phyloP scores from a whole-genome alignment of 192 early-diverging fungal species.

The Coemansia umbellata region DNA sequence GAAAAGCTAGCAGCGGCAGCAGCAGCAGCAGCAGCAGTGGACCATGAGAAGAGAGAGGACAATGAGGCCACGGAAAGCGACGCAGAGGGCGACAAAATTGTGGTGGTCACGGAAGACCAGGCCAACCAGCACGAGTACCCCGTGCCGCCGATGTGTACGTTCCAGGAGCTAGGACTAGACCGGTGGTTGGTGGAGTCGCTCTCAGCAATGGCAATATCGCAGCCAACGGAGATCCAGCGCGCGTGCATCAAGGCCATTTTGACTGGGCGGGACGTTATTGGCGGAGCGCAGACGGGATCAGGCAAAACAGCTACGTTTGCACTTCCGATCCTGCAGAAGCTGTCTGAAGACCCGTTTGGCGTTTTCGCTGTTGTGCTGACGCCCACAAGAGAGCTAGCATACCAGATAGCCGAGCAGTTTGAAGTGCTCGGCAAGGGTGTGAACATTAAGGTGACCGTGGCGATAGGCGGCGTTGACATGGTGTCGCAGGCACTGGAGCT shows the following conservation, averaged over 20 bases:
- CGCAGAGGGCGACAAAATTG: constrained; percentile 34
- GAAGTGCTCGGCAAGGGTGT: constrained; percentile 84
- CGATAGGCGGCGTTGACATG: constrained; percentile 95
- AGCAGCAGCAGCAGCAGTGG: not conserved
- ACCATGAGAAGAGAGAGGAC: constrained; percentile 18
- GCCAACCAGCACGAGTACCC: constrained; percentile 8
- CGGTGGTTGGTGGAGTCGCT: constrained; percentile 80
- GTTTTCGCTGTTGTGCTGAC: constrained; percentile 95
- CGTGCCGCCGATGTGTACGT: constrained; percentile 50
- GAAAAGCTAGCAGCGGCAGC: not conserved
- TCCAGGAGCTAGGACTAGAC: constrained; percentile 72
- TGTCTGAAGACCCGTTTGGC: constrained; percentile 95
- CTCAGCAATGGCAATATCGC: constrained; percentile 71
- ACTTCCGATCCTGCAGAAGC: constrained; percentile 89
- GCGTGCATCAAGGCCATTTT: constrained; percentile 82
- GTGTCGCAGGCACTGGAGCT: constrained; percentile 89
- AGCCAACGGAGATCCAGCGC: constrained; percentile 90
- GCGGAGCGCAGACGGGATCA: constrained; percentile 91
- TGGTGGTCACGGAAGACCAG: constrained; percentile 12
- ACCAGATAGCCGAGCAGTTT: constrained; percentile 99
- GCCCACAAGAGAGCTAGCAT: constrained; percentile 94
- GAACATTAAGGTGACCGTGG: constrained; percentile 74
- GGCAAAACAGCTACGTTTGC: constrained; percentile 99
- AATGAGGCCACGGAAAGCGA: constrained; percentile 18
- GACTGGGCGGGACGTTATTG: constrained; percentile 77